Evolutionary conservation across 441 rosid species (phyloP).

Genomic region (Populus hybrid): DNA sequence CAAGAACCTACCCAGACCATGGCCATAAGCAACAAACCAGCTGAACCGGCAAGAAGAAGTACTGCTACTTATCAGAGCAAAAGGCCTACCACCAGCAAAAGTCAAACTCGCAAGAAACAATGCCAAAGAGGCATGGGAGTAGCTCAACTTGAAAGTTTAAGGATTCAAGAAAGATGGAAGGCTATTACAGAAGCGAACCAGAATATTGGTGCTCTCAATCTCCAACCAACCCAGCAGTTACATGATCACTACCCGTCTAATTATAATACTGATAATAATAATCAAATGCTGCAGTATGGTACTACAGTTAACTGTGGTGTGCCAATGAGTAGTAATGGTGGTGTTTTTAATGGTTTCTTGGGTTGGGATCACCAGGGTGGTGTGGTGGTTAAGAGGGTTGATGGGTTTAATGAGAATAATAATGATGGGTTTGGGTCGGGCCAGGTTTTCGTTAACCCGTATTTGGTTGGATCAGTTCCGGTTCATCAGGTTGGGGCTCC

Average conservation of each 20-base stretch:
- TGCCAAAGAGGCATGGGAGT: conserved; percentile 78
- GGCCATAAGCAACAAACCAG: conserved; percentile 18
- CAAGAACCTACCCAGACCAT: conserved; percentile 17
- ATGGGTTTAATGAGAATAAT: background rate
- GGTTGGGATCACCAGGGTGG: conserved; percentile 18
- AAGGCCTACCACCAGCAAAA: conserved; percentile 26
- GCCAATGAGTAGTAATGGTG: conserved; percentile 24
- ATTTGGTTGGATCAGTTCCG: background rate
- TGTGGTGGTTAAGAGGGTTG: conserved; percentile 10
- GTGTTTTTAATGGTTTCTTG: conserved; percentile 12
- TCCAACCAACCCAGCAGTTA: background rate
- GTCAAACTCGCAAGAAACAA: conserved; percentile 41
- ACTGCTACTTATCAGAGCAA: conserved; percentile 16
- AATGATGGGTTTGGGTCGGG: conserved; percentile 32
- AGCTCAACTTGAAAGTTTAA: conserved; percentile 55
- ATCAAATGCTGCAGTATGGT: conserved; percentile 23
- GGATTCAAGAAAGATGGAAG: conserved; percentile 39
- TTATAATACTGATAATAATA: conserved; percentile 13
- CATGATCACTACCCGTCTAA: conserved; percentile 16
- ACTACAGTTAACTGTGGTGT: conserved; percentile 22
- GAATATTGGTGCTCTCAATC: background rate
- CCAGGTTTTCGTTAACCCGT: conserved; percentile 28
- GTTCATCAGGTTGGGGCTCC: conserved; percentile 6
- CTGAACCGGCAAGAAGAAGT: conserved; percentile 15
- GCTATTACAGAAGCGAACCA: conserved; percentile 20